A percentile compares a stretch with the other conserved stretches of the same genome.
Evolutionary conservation across 208 protist species (phyloP).

Genomic region (Naegleria lovaniensis): DNA sequence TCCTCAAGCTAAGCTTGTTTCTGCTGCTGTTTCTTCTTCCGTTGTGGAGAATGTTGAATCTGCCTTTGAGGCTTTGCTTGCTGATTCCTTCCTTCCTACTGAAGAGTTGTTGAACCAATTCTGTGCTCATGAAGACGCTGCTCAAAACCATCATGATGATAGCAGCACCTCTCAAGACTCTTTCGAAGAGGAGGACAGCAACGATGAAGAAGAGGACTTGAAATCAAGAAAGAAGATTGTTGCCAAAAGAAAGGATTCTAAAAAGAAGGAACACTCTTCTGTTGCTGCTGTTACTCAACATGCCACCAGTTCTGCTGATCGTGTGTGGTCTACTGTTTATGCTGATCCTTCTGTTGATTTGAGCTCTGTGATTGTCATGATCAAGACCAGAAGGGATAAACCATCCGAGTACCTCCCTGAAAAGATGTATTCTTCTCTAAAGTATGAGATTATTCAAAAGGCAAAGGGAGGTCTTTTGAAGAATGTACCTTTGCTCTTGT

Average conservation of each 20-base stretch:
- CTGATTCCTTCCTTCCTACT: background rate
- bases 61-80: background rate
- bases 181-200: background rate
- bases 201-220: background rate
- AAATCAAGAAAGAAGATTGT: background rate
- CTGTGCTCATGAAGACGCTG: background rate
- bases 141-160: background rate
- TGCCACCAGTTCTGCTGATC: background rate
- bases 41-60: background rate
- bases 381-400: slow-evolving; percentile 13
- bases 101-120: background rate
- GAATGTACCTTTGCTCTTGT: background rate
- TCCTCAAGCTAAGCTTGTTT: background rate
- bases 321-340: background rate
- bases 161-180: background rate
- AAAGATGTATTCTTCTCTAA: background rate
- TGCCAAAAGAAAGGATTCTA: background rate
- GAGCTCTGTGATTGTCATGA: background rate
- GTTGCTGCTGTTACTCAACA: background rate
- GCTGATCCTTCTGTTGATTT: background rate
- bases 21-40: background rate
- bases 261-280: background rate
- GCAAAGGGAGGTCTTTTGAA: background rate
- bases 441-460: background rate
- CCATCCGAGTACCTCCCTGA: background rate